Evolutionary conservation across 345 rosid species (phyloP).

Genomic region (Eutrema heterophyllum): DNA sequence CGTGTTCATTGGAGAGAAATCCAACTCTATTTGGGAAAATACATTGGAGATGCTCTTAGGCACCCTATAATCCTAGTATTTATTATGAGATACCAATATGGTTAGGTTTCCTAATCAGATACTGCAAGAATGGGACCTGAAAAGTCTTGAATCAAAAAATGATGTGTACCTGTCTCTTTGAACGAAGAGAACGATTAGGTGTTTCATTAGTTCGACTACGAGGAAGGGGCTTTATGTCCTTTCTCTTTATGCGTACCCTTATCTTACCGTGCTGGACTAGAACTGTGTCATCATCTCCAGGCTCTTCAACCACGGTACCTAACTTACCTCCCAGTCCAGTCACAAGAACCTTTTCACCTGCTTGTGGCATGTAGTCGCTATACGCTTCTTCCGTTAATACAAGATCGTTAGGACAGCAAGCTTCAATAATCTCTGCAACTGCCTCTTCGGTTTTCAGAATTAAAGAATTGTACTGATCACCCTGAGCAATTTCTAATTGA

Average conservation of each 20-base stretch:
- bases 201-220: constrained; percentile 26
- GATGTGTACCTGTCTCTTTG: constrained; percentile 50
- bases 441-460: constrained; percentile 55
- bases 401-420: constrained; percentile 39
- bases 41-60: too few relatives aligned
- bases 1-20: too few relatives aligned
- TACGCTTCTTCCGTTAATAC: constrained; percentile 30
- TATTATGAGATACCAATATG: not conserved
- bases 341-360: constrained; percentile 74
- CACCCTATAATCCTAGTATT: too few relatives aligned
- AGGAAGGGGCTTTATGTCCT: constrained; percentile 43
- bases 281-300: constrained; percentile 56
- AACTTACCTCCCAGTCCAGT: constrained; percentile 68
- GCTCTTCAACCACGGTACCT: constrained; percentile 69
- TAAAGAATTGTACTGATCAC: constrained; percentile 55
- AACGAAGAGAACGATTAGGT: constrained; percentile 27
- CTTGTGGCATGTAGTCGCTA: constrained; percentile 42
- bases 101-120: not conserved
- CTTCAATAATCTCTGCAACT: constrained; percentile 59
- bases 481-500: constrained; percentile 37
- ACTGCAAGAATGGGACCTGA: not conserved
- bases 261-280: constrained; percentile 82
- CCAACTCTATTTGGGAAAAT: too few relatives aligned
- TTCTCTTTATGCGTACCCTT: constrained; percentile 64
- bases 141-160: not conserved